Evolutionary conservation across 768 basidiomycete species (phyloP).

Genomic region (Tylopilus sp.): DNA sequence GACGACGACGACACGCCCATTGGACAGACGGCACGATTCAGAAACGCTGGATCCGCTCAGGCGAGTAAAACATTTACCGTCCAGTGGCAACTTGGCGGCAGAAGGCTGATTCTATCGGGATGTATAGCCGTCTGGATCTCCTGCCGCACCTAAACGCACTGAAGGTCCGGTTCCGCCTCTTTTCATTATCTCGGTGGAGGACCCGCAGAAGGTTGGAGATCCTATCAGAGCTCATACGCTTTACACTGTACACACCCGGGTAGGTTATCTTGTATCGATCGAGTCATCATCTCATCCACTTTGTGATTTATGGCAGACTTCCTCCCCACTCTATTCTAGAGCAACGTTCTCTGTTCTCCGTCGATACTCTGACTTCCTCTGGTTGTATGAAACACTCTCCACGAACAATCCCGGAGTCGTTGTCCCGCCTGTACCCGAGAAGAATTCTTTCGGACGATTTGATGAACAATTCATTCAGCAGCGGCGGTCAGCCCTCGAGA

Average conservation of each 20-base stretch:
- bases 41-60: slow-evolving; percentile 26
- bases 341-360: slow-evolving; percentile 88
- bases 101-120: background rate
- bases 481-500: slow-evolving; percentile 77
- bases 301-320: slow-evolving; percentile 52
- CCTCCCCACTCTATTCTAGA: slow-evolving; percentile 80
- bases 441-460: slow-evolving; percentile 91
- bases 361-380: slow-evolving; percentile 97
- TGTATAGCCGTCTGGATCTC: slow-evolving; percentile 15
- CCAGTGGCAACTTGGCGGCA: background rate
- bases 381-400: slow-evolving; percentile 88
- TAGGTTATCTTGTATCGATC: slow-evolving; percentile 32
- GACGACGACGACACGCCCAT: slow-evolving; percentile 72
- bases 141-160: slow-evolving; percentile 17
- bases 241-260: slow-evolving; percentile 92
- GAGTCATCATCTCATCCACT: background rate
- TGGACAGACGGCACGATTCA: slow-evolving; percentile 40
- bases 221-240: slow-evolving; percentile 92
- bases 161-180: slow-evolving; percentile 58
- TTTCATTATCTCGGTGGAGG: slow-evolving; percentile 89
- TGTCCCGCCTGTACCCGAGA: slow-evolving; percentile 95
- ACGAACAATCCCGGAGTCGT: slow-evolving; percentile 95
- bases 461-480: slow-evolving; percentile 89
- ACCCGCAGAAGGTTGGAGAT: slow-evolving; percentile 97
- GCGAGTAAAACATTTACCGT: slow-evolving; percentile 3